Base-by-base conservation (phyloP, 768 basidiomycete species). In the Hericium rajendrae region DNA sequence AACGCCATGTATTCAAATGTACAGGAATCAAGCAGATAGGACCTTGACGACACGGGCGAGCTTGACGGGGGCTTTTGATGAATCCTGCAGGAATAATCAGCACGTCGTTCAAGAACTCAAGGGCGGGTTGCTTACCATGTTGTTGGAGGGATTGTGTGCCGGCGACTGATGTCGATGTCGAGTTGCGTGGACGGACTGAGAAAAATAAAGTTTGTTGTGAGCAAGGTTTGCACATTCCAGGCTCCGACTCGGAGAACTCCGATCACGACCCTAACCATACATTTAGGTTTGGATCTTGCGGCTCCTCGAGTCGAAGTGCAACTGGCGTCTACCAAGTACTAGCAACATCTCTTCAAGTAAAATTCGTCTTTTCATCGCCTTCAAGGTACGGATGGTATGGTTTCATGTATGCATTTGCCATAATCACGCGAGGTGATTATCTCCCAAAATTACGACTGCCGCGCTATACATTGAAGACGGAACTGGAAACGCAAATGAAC, bases 11-110 rank as follows among this genome's bases (percentile, higher is more conserved):
- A 56, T 28, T 32, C 24, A 18, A 11, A 41, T 12, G 16, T 28
- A 22, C 28, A 57, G 18, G 16, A 62, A 32, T 55, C 28, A 43
- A 41, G 10, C 50, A 48, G 32, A 24, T 53, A 49, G 28, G 64
- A 94, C 94, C 90, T 94, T 95, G 79, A 90, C 86, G 65, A 97
- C 94, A 81, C 89, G 93, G 66, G 94, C 97, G 70, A 98, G 91
- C 76, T 97, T 97, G 69, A 97, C 94, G 66, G 91, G 87, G 61
- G 84, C 80, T 86, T 94, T 91, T 71, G 89, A 83, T 67, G 88
- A 82, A 71, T 91, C 89, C 89, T 91, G 59, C 37, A 56, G 8
- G 41, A 3, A 48, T 12, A n/a, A 52, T 72, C 32, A 72, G 64
- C 53, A 58, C 37, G 6, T 20, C 9, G 3, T 2, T 32, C 11